Conservation (phyloP, 176 grass and related monocot species). For the Echinochloa phyllopogon region DNA sequence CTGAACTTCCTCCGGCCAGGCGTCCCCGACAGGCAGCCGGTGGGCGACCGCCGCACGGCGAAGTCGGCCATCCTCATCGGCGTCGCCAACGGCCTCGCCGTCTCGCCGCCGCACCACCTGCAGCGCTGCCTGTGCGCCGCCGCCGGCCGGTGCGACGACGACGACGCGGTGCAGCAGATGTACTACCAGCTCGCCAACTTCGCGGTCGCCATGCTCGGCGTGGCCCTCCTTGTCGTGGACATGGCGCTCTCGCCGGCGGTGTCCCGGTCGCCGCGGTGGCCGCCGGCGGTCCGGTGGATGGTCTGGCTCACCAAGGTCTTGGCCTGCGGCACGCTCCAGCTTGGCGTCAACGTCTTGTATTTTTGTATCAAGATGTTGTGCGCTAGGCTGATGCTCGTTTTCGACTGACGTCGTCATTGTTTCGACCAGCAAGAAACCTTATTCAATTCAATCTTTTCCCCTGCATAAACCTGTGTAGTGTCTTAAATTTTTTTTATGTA, state of each 20-base stretch:
- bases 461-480: not conserved
- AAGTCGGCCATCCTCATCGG: conserved; percentile 5
- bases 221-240: not conserved
- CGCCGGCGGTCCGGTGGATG: not conserved
- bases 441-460: too few species aligned
- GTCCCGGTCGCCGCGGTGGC: not conserved
- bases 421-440: not conserved
- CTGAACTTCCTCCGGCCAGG: too few species aligned
- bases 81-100: conserved; percentile 20
- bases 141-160: not conserved
- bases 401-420: not conserved
- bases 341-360: not conserved
- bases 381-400: not conserved
- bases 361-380: not conserved
- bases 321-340: conserved; percentile 8
- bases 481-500: not conserved
- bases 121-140: not conserved
- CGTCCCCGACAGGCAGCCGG: too few species aligned
- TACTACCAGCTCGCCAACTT: conserved; percentile 33
- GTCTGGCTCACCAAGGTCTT: conserved; percentile 31
- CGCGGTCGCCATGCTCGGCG: conserved; percentile 19
- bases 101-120: conserved; percentile 11
- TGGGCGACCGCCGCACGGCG: not conserved
- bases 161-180: conserved; percentile 1
- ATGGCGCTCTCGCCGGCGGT: not conserved